Base-by-base conservation (phyloP, 1,284 basidiomycete species). In the Ceratobasidium sp. region DNA sequence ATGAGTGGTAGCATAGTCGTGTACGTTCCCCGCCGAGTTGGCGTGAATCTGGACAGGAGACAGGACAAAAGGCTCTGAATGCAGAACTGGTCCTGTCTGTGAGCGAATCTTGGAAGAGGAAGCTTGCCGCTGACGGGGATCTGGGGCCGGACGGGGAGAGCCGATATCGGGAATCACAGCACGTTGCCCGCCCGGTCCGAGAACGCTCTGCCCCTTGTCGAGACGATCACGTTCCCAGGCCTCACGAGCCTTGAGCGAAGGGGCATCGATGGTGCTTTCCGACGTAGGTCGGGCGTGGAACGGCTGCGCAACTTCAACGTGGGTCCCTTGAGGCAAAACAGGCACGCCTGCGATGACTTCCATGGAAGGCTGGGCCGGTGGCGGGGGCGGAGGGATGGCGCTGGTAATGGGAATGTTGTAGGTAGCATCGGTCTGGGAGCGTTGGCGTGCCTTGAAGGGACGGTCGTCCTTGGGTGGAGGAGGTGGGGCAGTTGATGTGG, bases 251-350 rank as follows among this genome's bases (percentile, higher is more conserved):
- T 45, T 67, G n/a, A 60, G 73, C 70, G 27, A 62, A 58, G 72
- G 74, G 73, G 69, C 74, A 73, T 62, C 74, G 74, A 71, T 69
- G 69, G 17, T 68, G 69, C 13, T 72, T 70, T 55, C 62, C 34
- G 62, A 67, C 35, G 62, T 53, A 17, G 62, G 49, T 7, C 62
- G 62, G 31, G 29, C 13, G 0, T 31, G 20, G 38, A 53, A 67
- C 15, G 27, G 20, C 13, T 35, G 50, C 15, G 40, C 50, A 53
- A 67, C 62, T 25, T 67, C 62, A 38, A 67, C 38, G 38, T 67
- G 62, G 32, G 62, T 67, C n/a, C 62, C 62, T 43, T 67, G 50
- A 54, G 62, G 62, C 20, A 67, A 25, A 3, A 67, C 62, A 2
- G 62, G 62, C 20, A 67, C 62, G 17, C 62, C 62, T 42, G 49